phyloP scores from a whole-genome alignment of 495 filamentous ascomycete species.

The Aspergillus nanangensis region DNA sequence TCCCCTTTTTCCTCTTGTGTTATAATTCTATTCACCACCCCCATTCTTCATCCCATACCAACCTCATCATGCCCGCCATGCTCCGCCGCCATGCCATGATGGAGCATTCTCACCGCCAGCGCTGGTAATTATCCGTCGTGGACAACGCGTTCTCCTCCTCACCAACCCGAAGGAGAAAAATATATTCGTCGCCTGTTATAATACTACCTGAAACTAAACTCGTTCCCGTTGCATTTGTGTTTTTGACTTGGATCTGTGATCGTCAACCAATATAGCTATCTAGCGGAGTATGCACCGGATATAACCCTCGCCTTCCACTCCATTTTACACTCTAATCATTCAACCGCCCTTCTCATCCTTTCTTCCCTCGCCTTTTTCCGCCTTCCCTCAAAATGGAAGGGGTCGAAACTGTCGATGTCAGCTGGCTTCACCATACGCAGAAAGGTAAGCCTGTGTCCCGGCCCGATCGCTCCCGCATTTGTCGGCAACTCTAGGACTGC shows the following conservation, averaged over 20 bases:
- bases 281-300: not conserved
- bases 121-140: slow-evolving; percentile 6
- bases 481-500: no score
- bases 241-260: no score
- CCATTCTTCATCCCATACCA: not conserved
- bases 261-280: no score
- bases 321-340: not conserved
- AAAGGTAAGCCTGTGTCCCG: slow-evolving; percentile 44
- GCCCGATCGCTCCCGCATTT: not conserved
- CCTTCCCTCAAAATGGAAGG: slow-evolving; percentile 53
- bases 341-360: not conserved
- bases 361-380: not conserved
- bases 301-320: not conserved
- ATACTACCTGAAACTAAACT: no score
- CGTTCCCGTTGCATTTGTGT: no score
- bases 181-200: no score
- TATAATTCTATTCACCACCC: not conserved
- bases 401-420: slow-evolving; percentile 63
- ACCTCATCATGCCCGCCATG: slow-evolving; percentile 15
- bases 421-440: slow-evolving; percentile 64
- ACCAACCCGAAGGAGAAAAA: no score
- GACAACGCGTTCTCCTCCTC: no score
- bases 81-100: slow-evolving; percentile 17
- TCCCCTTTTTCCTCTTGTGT: slow-evolving; percentile 1
- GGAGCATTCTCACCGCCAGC: slow-evolving; percentile 10